phyloP scores from a whole-genome alignment of 768 basidiomycete species.

The Boletus fagicola region DNA sequence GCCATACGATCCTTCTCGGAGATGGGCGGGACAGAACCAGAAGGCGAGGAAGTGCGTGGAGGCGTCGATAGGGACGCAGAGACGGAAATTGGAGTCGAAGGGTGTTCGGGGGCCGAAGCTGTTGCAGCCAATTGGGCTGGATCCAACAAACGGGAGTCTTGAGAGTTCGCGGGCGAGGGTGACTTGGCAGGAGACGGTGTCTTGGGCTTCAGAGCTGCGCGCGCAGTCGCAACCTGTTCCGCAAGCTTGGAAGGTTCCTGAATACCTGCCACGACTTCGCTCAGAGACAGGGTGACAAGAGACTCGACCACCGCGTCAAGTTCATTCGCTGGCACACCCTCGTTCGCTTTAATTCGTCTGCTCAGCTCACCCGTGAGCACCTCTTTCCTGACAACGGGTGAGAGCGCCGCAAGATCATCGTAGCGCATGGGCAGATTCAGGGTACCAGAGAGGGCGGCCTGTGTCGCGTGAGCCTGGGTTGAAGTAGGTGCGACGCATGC shows the following conservation, averaged over 20 bases:
- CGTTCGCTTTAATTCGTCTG: conserved; percentile 63
- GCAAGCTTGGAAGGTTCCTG: conserved; percentile 65
- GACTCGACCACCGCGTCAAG: conserved; percentile 68
- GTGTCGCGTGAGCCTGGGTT: conserved; percentile 1
- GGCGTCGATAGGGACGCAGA: conserved; percentile 75
- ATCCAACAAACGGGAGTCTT: conserved; percentile 71
- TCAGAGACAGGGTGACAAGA: conserved; percentile 66
- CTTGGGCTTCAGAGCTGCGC: conserved; percentile 36
- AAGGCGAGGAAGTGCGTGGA: conserved; percentile 79
- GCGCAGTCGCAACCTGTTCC: conserved; percentile 56
- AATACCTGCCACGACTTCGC: conserved; percentile 73
- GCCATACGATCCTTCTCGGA: conserved; percentile 77
- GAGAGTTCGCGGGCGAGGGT: conserved; percentile 54
- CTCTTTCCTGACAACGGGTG: conserved; percentile 85
- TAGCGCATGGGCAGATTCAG: conserved; percentile 84
- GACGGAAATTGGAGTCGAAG: conserved; percentile 80
- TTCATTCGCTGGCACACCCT: conserved; percentile 51
- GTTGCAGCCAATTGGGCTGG: conserved; percentile 64
- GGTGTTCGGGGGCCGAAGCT: conserved; percentile 87
- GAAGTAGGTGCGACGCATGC: conserved; percentile 17
- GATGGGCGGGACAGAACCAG: conserved; percentile 54
- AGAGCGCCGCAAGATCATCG: conserved; percentile 76
- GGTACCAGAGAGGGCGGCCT: conserved; percentile 82
- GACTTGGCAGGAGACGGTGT: conserved; percentile 48
- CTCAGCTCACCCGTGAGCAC: conserved; percentile 81